Base-by-base conservation (phyloP, 164 flowering plant species). In the Berberis thunbergii region DNA sequence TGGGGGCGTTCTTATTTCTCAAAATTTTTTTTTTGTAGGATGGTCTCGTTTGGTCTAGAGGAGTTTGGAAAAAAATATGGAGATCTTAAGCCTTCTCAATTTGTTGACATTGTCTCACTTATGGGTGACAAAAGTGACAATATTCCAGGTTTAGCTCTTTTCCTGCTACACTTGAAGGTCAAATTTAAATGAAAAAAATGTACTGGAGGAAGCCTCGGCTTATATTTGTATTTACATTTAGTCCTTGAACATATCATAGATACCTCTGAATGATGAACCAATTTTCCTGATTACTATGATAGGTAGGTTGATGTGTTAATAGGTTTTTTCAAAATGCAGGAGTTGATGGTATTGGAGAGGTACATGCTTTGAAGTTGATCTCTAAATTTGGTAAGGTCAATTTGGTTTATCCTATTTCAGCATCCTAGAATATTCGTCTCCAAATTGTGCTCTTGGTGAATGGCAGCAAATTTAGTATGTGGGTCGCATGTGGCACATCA, bases 1-100 rank as follows among this genome's bases (percentile, higher is more conserved):
- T 26, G 26, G 26, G 26, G 26, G 26, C 26, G 26, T 26, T 26
- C 26, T 26, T 26, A 26, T 26, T 26, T 26, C 26, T 26, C 26
- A 6, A 52, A 54, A 40, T 41, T 63, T 67, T 44, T 63, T 69
- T 40, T 49, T 39, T 11, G n/a, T 76, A 91, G 97, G 73, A 81
- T 89, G 93, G 78, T 76, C 64, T 94, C 99, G 56, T 94, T 87
- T 76, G 97, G 97, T 60, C 46, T 91, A 72, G 96, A 88, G 71
- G 99, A 94, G 52, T 94, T 87, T 73, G 85, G 89, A 26, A 62
- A 81, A 72, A 84, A 64, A 72, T 94, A 79, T 86, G 95, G 93
- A 63, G 57, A 65, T 60, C 56, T 94, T 69, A 57, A 79, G 63
- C 99, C 99, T 39, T 78, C 84, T 66, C 99, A 94, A 76, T 89